Evolutionary conservation across 371 early-diverging fungal species (phyloP).

Genomic region (Lichtheimia ornata): DNA sequence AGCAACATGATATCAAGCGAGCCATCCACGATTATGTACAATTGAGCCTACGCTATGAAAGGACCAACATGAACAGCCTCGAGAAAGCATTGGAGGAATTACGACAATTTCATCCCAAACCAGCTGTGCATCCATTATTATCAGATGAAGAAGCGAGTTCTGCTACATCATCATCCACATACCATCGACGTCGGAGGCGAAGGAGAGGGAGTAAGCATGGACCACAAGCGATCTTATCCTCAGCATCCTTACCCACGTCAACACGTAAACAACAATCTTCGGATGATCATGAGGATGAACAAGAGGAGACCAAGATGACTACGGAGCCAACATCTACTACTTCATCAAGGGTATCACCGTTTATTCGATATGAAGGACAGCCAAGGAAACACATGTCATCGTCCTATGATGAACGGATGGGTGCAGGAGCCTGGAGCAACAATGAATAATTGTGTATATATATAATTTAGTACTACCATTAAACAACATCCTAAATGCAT

Average conservation of each 20-base stretch:
- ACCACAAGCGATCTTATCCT: slow-evolving; percentile 32
- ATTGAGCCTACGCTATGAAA: slow-evolving; percentile 51
- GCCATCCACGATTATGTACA: slow-evolving; percentile 52
- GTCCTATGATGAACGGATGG: slow-evolving; percentile 45
- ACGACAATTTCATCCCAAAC: slow-evolving; percentile 23
- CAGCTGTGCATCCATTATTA: slow-evolving; percentile 13
- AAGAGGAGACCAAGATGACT: neutral
- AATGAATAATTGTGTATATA: too few species aligned
- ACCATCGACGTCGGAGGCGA: slow-evolving; percentile 22
- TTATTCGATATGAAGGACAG: slow-evolving; percentile 17
- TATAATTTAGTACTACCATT: too few species aligned
- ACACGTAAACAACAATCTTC: slow-evolving; percentile 18
- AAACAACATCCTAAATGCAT: too few species aligned
- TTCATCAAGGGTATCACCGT: slow-evolving; percentile 16
- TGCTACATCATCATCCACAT: slow-evolving; percentile 11
- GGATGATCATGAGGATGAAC: slow-evolving; percentile 15
- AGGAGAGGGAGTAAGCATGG: slow-evolving; percentile 19
- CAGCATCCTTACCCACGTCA: slow-evolving; percentile 48
- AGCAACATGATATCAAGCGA: slow-evolving; percentile 45
- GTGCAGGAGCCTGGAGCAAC: neutral
- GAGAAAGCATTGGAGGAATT: slow-evolving; percentile 54
- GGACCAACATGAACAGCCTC: slow-evolving; percentile 44
- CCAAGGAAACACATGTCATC: slow-evolving; percentile 28
- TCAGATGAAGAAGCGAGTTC: slow-evolving; percentile 16
- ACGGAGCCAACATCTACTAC: slow-evolving; percentile 8